phyloP scores from a whole-genome alignment of 495 filamentous ascomycete species.

The Hypoxylon crocopeplum region DNA sequence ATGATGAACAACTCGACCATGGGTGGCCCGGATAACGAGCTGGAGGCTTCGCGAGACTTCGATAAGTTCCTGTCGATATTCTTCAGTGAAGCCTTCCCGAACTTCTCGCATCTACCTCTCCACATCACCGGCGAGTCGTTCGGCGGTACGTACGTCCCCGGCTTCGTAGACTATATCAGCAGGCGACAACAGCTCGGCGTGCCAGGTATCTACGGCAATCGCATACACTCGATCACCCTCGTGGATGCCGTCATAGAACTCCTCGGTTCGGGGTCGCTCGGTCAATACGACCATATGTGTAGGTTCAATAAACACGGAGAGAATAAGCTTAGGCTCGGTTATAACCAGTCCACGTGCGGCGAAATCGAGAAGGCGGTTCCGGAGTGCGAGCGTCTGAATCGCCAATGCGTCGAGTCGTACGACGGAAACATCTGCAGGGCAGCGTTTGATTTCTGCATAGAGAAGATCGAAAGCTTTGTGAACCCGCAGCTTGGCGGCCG shows the following conservation, averaged over 20 bases:
- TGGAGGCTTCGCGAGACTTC: neutral
- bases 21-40: neutral
- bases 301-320: neutral
- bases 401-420: neutral
- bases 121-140: slow-evolving; percentile 1
- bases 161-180: neutral
- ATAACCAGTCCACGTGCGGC: neutral
- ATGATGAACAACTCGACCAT: neutral
- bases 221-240: neutral
- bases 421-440: neutral
- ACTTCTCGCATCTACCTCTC: neutral
- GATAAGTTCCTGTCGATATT: neutral
- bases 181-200: neutral
- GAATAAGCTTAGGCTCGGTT: neutral
- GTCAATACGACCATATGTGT: neutral
- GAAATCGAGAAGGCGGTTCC: neutral
- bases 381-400: neutral
- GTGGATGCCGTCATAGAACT: neutral
- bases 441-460: neutral
- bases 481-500: neutral
- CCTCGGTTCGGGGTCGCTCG: neutral
- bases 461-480: neutral
- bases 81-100: neutral
- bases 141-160: neutral
- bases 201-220: neutral